Evolutionary conservation across 1,284 basidiomycete species (phyloP).

Genomic region (Moesziomyces sp.): DNA sequence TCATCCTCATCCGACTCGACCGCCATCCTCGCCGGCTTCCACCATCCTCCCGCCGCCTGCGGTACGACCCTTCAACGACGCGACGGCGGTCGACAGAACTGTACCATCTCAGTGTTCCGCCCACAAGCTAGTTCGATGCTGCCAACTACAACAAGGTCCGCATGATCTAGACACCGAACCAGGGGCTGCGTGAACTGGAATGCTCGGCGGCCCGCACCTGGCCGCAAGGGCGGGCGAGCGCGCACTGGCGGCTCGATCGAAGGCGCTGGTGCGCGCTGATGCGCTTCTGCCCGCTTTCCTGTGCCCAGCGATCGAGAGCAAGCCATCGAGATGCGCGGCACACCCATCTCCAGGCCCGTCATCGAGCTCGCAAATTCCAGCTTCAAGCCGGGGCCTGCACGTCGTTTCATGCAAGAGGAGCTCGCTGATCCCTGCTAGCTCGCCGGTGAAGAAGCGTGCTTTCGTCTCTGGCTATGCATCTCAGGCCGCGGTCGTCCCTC

Average conservation of each 20-base stretch:
- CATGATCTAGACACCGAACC: slow-evolving; percentile 16
- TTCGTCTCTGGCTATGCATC: not conserved
- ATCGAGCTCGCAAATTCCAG: not conserved
- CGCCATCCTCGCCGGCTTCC: not conserved
- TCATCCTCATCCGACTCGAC: slow-evolving; percentile 9
- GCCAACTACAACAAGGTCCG: not conserved
- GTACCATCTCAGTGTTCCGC: not conserved
- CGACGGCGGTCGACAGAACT: not conserved
- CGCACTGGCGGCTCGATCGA: slow-evolving; percentile 3
- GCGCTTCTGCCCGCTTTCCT: slow-evolving; percentile 18
- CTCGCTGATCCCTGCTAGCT: no score
- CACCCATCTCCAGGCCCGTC: slow-evolving; percentile 6
- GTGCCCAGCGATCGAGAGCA: slow-evolving; percentile 20
- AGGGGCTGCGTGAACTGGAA: slow-evolving; percentile 30
- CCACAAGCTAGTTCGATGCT: not conserved
- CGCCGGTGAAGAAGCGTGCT: not conserved
- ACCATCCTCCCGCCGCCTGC: not conserved
- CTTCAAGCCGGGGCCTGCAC: not conserved
- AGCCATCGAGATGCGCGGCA: not conserved
- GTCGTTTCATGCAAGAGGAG: not conserved
- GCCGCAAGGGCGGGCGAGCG: slow-evolving; percentile 13
- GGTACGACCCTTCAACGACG: not conserved
- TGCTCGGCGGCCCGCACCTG: slow-evolving; percentile 29
- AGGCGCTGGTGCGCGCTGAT: not conserved
- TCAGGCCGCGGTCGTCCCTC: not conserved